Evolutionary conservation across 176 grass and related monocot genomes (phyloP).

Genomic region (Otatea glauca): DNA sequence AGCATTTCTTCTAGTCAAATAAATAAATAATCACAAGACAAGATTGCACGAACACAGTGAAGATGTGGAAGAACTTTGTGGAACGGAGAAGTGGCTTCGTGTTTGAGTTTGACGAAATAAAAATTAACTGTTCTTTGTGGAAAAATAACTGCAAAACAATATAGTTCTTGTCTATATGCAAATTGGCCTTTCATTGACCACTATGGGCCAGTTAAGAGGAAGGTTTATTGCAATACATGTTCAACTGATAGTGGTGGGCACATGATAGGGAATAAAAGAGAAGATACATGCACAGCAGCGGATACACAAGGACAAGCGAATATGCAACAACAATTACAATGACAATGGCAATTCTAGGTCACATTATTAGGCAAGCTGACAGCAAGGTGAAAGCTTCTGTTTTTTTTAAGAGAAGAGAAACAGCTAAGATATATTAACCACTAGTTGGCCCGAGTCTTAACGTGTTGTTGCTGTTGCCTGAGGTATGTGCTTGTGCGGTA

Average conservation of each 20-base stretch:
- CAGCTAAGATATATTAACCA: neutral
- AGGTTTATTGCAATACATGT: neutral
- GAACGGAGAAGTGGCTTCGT: neutral
- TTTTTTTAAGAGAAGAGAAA: neutral
- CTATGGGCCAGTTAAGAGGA: neutral
- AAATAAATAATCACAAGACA: too few relatives aligned
- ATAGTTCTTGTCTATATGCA: neutral
- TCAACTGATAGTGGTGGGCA: neutral
- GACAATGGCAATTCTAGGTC: neutral
- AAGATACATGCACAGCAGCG: neutral
- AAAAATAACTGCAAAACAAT: neutral
- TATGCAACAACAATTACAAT: neutral
- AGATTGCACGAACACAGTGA: too few relatives aligned
- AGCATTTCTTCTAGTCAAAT: too few relatives aligned
- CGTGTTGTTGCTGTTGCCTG: conserved; percentile 18
- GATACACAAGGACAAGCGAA: neutral
- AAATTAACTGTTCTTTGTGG: neutral
- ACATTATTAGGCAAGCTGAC: conserved; percentile 3
- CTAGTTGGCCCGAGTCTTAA: conserved; percentile 2
- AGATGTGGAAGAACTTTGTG: neutral
- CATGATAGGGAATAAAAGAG: neutral
- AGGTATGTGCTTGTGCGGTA: conserved; percentile 1
- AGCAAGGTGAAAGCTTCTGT: conserved; percentile 11
- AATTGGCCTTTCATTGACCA: neutral
- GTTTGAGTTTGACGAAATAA: neutral